Conservation (phyloP, 108 stramenopile species). For the Nitzschia sp. region DNA sequence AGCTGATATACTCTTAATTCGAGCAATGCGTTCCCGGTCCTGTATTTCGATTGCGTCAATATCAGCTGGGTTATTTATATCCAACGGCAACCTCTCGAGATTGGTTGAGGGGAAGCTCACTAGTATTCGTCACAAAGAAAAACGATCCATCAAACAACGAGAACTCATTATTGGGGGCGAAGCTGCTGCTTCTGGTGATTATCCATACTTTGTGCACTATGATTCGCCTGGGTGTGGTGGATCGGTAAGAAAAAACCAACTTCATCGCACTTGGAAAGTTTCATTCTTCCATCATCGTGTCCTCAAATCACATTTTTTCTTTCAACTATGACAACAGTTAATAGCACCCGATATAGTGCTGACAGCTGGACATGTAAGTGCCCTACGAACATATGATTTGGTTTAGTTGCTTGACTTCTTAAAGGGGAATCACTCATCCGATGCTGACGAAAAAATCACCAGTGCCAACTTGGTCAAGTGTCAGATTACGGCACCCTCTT, state of each 20-base stretch:
- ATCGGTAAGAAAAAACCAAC: constrained; percentile 4
- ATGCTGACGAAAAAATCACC: constrained; percentile 17
- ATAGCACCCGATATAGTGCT: constrained; percentile 57
- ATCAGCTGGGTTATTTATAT: too few species aligned
- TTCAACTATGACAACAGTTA: not conserved
- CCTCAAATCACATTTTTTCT: not conserved
- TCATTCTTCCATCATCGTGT: too few species aligned
- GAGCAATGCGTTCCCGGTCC: too few species aligned
- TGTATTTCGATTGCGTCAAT: too few species aligned
- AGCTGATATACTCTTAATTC: too few species aligned
- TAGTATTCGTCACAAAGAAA: not conserved
- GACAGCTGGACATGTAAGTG: constrained; percentile 49
- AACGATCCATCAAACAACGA: constrained; percentile 1
- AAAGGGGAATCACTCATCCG: too few species aligned
- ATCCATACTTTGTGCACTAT: constrained; percentile 45
- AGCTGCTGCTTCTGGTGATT: constrained; percentile 23
- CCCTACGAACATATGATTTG: too few species aligned
- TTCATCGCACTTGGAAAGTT: not conserved
- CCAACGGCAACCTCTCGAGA: too few species aligned
- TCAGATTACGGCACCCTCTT: constrained; percentile 1
- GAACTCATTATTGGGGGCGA: constrained; percentile 47
- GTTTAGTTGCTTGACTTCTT: too few species aligned
- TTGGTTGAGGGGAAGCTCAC: not conserved
- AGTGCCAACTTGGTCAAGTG: not conserved
- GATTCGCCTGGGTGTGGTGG: constrained; percentile 44